Base-by-base conservation (phyloP, 2,329 filamentous ascomycete genomes). In the Orbilia brochopaga region DNA sequence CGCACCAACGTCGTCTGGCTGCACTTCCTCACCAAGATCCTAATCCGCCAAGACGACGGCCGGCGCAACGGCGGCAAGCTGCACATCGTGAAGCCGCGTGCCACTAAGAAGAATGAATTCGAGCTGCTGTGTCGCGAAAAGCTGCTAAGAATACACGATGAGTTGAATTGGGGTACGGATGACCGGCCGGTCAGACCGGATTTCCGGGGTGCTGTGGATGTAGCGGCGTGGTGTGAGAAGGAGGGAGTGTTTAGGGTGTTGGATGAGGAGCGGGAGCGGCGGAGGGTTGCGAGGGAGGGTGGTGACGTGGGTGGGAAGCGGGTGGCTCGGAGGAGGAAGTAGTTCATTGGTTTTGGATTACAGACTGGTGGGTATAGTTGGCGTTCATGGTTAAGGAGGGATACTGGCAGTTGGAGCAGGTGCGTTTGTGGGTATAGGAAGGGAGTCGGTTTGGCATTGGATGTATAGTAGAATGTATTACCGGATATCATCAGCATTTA, bases 1-100 rank as follows among this genome's bases (percentile, higher is more conserved):
- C 65, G 65, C 5, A 63, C 65, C 17, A 69, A 69, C n/a, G 65
- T 69, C 3, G 37, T 69, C 17, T 69, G 65, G 65, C 17, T 69
- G 13, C 65, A 69, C 44, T 69, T 50, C 19, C 32, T 69, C 10
- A 63, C 54, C 44, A 69, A 69, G 13, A 52, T 35, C 1, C 23
- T 69, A 8, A 53, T 63, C 13, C 32, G 65, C 27, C 44, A 52
- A 1, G 65, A 63, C 10, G 54, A 69, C 11, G 65, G 58, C 4
- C 44, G 23, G 2, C 53, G 65, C 8, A 63, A 63, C 13, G 53
- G 53, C 8, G 65, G 65, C 7, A 69, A 69, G 42, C 11, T 69
- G 40, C 55, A 59, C 46, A 54, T 69, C 27, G 40, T 51, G 23
- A 69, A 69, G 48, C 65, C 65, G 11, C 37, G 57, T 4, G 61